Evolutionary conservation across 148 eudicot species (phyloP).

Genomic region (Beta vulgaris): DNA sequence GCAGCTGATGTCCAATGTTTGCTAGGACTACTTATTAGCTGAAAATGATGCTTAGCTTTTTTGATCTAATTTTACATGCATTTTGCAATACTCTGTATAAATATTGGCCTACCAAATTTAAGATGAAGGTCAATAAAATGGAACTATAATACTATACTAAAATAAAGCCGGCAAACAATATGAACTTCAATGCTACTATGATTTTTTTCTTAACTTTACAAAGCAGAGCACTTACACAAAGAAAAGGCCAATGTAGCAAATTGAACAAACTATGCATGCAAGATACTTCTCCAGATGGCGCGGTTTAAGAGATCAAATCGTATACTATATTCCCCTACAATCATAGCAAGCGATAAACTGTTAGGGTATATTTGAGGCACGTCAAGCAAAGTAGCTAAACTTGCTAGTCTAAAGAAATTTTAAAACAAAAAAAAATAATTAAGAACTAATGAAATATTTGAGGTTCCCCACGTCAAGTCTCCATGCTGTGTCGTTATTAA

Average conservation of each 20-base stretch:
- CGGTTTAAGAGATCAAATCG: not conserved
- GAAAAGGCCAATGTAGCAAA: not conserved
- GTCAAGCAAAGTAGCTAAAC: not conserved
- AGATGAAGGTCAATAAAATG: not conserved
- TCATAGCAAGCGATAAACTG: not conserved
- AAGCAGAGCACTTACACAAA: not conserved
- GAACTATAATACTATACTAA: not conserved
- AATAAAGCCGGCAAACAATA: not conserved
- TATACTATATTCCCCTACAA: not conserved
- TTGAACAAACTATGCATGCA: not conserved
- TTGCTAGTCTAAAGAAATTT: too few species aligned
- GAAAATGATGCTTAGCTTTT: slow-evolving; percentile 21
- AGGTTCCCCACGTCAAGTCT: too few species aligned
- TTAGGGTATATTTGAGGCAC: not conserved
- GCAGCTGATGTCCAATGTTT: slow-evolving; percentile 15
- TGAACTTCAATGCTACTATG: not conserved
- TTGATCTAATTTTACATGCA: slow-evolving; percentile 4
- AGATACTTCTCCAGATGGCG: not conserved
- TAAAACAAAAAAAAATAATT: too few species aligned
- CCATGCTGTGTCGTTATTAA: too few species aligned
- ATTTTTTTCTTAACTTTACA: too few species aligned
- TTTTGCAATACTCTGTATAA: not conserved
- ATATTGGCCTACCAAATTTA: not conserved
- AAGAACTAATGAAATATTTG: too few species aligned
- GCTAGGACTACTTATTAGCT: slow-evolving; percentile 1